Evolutionary conservation across 495 filamentous ascomycete species (phyloP).

Genomic region (Venustampulla echinocandica): DNA sequence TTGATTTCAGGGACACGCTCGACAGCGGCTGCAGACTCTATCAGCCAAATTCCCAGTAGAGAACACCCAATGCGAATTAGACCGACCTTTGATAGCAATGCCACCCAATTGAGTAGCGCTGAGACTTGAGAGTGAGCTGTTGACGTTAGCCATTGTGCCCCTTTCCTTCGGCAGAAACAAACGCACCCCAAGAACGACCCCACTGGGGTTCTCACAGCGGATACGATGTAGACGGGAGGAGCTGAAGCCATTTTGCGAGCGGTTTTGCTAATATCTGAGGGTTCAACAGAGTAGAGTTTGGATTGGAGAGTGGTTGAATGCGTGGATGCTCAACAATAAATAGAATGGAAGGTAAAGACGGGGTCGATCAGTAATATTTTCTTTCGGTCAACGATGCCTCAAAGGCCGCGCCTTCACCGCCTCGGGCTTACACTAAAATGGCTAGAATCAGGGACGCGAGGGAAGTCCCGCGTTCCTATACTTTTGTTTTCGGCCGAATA

Average conservation of each 20-base stretch:
- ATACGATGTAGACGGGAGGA: conserved; percentile 91
- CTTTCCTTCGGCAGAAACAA: conserved; percentile 17
- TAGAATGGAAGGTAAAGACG: neutral
- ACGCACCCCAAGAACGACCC: conserved; percentile 87
- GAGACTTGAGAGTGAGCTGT: conserved; percentile 74
- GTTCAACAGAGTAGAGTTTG: conserved; percentile 6
- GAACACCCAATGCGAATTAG: too few species aligned
- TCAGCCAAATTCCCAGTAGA: conserved; percentile 20
- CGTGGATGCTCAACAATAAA: neutral
- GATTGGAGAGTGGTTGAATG: neutral
- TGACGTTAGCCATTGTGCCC: conserved; percentile 12
- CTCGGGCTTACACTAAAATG: too few species aligned
- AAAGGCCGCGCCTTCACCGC: conserved; percentile 2
- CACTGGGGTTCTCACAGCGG: conserved; percentile 79
- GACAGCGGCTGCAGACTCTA: conserved; percentile 56
- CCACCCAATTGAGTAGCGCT: conserved; percentile 80
- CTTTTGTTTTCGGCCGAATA: neutral
- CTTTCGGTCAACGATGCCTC: too few species aligned
- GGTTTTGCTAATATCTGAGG: neutral
- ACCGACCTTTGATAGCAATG: conserved; percentile 81
- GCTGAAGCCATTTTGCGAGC: conserved; percentile 30
- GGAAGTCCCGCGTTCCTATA: too few species aligned
- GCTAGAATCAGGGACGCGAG: too few species aligned
- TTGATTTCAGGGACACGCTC: conserved; percentile 78
- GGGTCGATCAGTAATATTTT: too few species aligned